Percentiles rank a stretch among this genome's conserved stretches.
These are phyloP conservation scores for Aulographum hederae DNA, from an alignment of 2,329 filamentous ascomycete species.

Conservation along the genomic window DNA sequence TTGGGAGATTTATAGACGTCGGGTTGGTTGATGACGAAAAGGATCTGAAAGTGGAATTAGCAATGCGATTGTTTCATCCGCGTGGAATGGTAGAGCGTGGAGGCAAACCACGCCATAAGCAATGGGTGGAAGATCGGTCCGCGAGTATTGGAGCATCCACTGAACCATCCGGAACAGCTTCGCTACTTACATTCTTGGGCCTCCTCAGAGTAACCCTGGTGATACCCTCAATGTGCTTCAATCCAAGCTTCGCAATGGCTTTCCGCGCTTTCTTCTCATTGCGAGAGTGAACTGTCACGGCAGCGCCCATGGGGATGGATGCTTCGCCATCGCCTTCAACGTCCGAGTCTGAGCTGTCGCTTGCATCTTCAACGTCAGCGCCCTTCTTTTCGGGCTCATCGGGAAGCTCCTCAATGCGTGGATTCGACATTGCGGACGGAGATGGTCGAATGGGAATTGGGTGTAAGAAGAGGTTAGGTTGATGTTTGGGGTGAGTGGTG, in stretches of 20 bases:
- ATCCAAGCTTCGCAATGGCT: slow-evolving; percentile 93
- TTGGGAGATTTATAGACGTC: slow-evolving; percentile 99
- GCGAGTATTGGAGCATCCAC: not conserved
- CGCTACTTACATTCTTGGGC: slow-evolving; percentile 84
- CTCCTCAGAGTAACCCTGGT: slow-evolving; percentile 94
- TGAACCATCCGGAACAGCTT: slow-evolving; percentile 7
- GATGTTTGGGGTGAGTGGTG: not conserved
- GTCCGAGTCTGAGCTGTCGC: slow-evolving; percentile 54
- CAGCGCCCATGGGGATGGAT: slow-evolving; percentile 64
- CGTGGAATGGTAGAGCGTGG: too few species aligned
- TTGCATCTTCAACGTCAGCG: slow-evolving; percentile 55
- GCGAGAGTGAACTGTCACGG: slow-evolving; percentile 85
- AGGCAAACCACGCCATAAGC: too few species aligned
- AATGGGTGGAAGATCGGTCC: too few species aligned
- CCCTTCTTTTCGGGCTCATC: slow-evolving; percentile 70
- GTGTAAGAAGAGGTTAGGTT: slow-evolving; percentile 1
- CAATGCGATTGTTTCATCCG: not conserved
- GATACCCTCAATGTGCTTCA: slow-evolving; percentile 92
- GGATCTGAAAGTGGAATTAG: slow-evolving; percentile 43
- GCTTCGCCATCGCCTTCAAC: slow-evolving; percentile 49
- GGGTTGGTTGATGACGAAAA: slow-evolving; percentile 99
- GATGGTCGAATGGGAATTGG: not conserved
- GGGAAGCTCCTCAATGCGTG: slow-evolving; percentile 91
- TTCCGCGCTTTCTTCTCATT: slow-evolving; percentile 99
- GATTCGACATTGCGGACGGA: slow-evolving; percentile 70